Evolutionary conservation across 345 rosid species (phyloP).

Genomic region (Atalantia buxifolia): DNA sequence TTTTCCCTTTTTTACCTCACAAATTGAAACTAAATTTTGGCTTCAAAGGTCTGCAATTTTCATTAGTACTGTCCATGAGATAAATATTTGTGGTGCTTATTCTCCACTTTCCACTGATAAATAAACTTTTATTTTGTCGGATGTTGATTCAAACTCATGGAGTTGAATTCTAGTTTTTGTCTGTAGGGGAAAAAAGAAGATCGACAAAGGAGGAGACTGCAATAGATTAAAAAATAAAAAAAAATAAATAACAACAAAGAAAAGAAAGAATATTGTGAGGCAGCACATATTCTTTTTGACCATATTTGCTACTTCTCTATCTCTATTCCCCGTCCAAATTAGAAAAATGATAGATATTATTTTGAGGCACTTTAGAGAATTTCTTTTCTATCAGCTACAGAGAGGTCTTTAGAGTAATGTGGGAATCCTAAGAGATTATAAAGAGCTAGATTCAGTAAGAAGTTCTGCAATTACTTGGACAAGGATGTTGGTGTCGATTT

Average conservation of each 20-base stretch:
- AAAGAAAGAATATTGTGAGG: not conserved
- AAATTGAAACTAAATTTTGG: too few species aligned
- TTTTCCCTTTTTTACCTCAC: too few species aligned
- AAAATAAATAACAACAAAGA: not conserved
- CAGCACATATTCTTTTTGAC: not conserved
- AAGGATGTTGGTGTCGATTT: not conserved
- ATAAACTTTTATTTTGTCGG: not conserved
- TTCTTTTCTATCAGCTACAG: not conserved
- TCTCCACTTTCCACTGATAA: not conserved
- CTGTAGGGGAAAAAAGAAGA: not conserved
- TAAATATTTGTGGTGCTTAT: not conserved
- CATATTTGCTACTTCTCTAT: not conserved
- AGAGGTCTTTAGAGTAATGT: not conserved
- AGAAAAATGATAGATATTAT: not conserved
- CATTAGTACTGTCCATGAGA: not conserved
- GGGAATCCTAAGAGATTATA: not conserved
- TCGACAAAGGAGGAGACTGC: not conserved
- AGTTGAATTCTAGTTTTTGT: not conserved
- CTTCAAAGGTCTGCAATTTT: too few species aligned
- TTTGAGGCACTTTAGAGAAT: not conserved
- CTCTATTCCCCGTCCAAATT: not conserved
- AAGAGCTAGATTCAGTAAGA: not conserved
- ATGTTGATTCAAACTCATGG: not conserved
- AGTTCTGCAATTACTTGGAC: not conserved
- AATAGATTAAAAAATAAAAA: not conserved